A percentile compares a stretch with the other conserved stretches of the same genome.
Conservation (phyloP, 1,284 basidiomycete genomes). For the Microbotryomycetes sp. region DNA sequence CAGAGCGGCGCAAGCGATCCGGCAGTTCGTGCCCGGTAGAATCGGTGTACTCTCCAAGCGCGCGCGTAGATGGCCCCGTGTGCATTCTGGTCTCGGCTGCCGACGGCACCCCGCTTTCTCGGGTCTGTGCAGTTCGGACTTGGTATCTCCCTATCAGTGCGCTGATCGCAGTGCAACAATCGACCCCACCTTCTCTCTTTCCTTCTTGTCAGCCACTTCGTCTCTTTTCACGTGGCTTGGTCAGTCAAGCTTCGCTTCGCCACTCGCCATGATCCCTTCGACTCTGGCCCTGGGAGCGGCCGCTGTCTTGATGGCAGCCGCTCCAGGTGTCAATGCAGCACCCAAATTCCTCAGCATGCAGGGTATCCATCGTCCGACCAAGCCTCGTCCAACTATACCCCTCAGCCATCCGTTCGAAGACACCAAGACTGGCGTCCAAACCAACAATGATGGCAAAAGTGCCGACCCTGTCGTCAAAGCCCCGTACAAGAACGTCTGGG, state of each 20-base stretch:
- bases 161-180: too few relatives aligned
- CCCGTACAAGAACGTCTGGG: constrained; percentile 37
- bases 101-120: constrained; percentile 54
- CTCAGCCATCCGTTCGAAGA: not conserved
- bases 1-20: too few relatives aligned
- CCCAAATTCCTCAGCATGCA: not conserved
- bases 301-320: not conserved
- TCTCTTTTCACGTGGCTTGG: too few relatives aligned
- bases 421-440: not conserved
- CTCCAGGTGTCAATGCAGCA: not conserved
- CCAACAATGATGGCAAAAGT: constrained; percentile 1
- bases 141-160: too few relatives aligned
- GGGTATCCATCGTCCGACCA: not conserved
- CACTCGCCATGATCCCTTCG: not conserved
- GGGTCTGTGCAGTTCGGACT: constrained; percentile 68
- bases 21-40: too few relatives aligned
- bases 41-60: too few relatives aligned
- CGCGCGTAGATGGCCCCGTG: constrained; percentile 4
- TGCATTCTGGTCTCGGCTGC: constrained; percentile 13
- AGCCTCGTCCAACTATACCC: not conserved
- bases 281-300: not conserved
- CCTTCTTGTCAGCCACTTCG: too few relatives aligned
- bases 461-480: constrained; percentile 18
- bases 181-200: too few relatives aligned
- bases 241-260: too few relatives aligned